Base-by-base conservation (phyloP, 2,329 filamentous ascomycete species). In the Cladorrhinum sp. region DNA sequence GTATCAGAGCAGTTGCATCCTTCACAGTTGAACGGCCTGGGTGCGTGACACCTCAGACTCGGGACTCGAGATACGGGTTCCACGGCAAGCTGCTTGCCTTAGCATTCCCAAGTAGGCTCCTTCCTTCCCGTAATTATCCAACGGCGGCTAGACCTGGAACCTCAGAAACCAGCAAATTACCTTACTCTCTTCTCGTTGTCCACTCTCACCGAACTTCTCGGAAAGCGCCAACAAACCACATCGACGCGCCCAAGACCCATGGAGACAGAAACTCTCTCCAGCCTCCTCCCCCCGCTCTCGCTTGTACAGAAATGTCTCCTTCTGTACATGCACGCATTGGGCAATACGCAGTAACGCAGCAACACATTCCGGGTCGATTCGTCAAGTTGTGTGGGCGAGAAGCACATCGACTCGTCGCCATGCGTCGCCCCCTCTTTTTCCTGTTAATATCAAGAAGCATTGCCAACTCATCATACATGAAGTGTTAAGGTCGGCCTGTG, bases 381-480 rank as follows among this genome's bases (percentile, higher is more conserved):
- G 53, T 49, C 57, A 54, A 20, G 54, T 51, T 53, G 41, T 53
- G 56, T 53, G 55, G 45, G 23, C 20, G 55, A 53, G 58, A 52
- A 56, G 20, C 38, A 48, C 50, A 49, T 45, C 49, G 49, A 50
- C 49, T 50, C 49, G 48, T 48, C 56, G 61, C 61, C 55, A 59
- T 65, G 57, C 58, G 41, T 50, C 58, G 57, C 59, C 65, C 61
- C 57, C 55, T 52, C 59, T 56, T 57, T 32, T 55, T 49, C 38
- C 10, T 22, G 16, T 79, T 79, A 82, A 81, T 80, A 78, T 81
- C 78, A 79, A 82, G 78, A 71, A 75, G 83, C 81, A 85, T 75
- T 89, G 87, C 85, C 87, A 90, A 84, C 87, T 86, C 87, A 90
- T 89, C 86, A 85, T 75, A 86, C 87, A 87, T 90, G 81, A 81